Base-by-base conservation (phyloP, 257 asterid species). In the Agastache rugosa region DNA sequence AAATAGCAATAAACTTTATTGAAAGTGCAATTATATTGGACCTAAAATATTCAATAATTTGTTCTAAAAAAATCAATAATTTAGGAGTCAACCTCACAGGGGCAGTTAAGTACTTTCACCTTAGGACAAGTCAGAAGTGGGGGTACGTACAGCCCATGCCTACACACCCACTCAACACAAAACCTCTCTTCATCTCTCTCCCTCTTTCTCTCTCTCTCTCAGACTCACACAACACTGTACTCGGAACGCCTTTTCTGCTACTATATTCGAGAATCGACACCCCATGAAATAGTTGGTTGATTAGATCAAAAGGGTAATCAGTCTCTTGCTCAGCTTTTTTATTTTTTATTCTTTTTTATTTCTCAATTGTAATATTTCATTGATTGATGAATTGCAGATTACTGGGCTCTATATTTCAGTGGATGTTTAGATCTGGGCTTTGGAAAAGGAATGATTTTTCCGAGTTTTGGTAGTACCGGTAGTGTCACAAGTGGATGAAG, bases 391-490 rank as follows among this genome's bases (percentile, higher is more conserved):
- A 59, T 72, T 59, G 73, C 89, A 77, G 85, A 79, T 64, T 68
- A 58, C 72, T 58, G 54, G 55, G 66, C 50, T 25, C 16, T 17
- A 42, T 59, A 14, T 55, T 76, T 44, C 19, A 11, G 35, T 45
- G 71, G 79, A 27, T 71, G 75, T 75, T 73, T 80, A 79, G 87
- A 89, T 85, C 89, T 74, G 83, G 83, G 80, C 37, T 81, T 79
- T 41, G 53, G n/a, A 34, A 42, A 73, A 39, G 72, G 77, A 50
- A 71, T 77, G 77, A 55, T 72, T 75, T 81, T 64, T 63, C 35
- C 48, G 77, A 44, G 76, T 25, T 66, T 78, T 80, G 58, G 48
- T 25, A 14, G 59, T 65, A 69, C 7, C 79, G 60, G 50, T 55
- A 31, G 63, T 50, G 53, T 67, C 72, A 22, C 75, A 78, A 16